A percentile compares a stretch with the other conserved stretches of the same genome.
These are phyloP conservation scores for Venturia asperata DNA, from an alignment of 2,329 filamentous ascomycete genomes.

Conservation along the genomic window DNA sequence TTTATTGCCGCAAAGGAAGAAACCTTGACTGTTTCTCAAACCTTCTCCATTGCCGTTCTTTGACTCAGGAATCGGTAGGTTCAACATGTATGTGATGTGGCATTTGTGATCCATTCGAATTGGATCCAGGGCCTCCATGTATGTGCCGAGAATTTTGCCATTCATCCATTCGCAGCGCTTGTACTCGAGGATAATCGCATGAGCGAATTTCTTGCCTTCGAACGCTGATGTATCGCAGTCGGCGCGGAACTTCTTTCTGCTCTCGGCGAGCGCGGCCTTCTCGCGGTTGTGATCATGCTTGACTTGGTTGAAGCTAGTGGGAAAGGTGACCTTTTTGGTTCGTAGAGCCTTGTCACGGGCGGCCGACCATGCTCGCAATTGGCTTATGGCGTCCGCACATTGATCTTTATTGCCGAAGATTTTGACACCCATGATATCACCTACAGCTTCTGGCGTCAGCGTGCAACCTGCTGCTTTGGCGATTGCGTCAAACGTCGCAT, in stretches of 20 bases:
- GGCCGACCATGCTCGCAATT: neutral
- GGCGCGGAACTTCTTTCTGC: neutral
- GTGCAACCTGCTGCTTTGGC: neutral
- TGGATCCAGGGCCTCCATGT: constrained; percentile 10
- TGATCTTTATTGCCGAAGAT: neutral
- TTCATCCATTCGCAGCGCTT: constrained; percentile 3
- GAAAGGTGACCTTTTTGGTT: neutral
- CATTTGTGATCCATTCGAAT: constrained; percentile 14
- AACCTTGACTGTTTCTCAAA: neutral
- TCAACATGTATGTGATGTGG: neutral
- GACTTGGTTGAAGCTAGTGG: neutral
- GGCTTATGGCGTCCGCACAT: neutral
- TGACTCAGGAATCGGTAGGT: neutral
- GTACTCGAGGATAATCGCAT: neutral
- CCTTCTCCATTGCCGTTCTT: neutral
- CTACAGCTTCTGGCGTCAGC: neutral
- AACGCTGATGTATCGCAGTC: neutral
- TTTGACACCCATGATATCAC: neutral
- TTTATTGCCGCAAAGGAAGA: constrained; percentile 13
- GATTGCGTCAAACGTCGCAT: neutral
- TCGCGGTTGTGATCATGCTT: neutral
- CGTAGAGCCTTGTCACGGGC: neutral
- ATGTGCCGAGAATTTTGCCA: constrained; percentile 10
- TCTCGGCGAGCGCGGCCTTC: neutral
- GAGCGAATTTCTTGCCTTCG: neutral